phyloP scores from a whole-genome alignment of 306 rosid species.

The Inga laurina region DNA sequence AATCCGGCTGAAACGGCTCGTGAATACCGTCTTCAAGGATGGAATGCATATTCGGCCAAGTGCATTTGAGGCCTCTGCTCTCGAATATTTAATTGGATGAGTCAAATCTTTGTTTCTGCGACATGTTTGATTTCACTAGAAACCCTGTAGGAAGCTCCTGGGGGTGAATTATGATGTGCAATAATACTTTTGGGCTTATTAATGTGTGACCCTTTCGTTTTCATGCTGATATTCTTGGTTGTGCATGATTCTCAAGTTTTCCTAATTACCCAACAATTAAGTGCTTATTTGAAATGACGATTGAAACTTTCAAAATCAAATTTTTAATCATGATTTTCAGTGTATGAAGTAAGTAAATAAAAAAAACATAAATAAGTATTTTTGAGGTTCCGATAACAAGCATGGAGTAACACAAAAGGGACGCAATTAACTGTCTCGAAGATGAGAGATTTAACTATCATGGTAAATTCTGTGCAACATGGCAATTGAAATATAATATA shows the following conservation, averaged over 20 bases:
- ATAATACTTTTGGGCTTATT: not conserved
- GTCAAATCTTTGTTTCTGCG: not conserved
- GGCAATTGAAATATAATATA: too few relatives aligned
- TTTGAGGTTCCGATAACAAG: too few relatives aligned
- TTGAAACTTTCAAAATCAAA: too few relatives aligned
- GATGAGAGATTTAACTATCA: too few relatives aligned
- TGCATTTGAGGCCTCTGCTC: constrained; percentile 35
- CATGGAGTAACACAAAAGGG: too few relatives aligned
- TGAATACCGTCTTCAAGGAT: constrained; percentile 84
- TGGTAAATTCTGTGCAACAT: too few relatives aligned
- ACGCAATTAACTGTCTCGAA: too few relatives aligned
- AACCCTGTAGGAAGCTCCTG: not conserved
- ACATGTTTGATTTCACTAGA: not conserved
- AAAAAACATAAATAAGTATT: rapidly evolving
- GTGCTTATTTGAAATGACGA: too few relatives aligned
- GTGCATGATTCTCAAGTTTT: not conserved
- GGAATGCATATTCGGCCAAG: constrained; percentile 69
- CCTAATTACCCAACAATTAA: too few relatives aligned
- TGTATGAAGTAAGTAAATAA: too few relatives aligned
- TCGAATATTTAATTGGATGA: constrained; percentile 3
- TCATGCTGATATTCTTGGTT: not conserved
- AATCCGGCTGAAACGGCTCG: constrained; percentile 78
- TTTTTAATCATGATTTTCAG: too few relatives aligned
- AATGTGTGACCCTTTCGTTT: not conserved
- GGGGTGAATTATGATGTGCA: not conserved